Base-by-base conservation (phyloP, 495 filamentous ascomycete species). In the Penicillium bialowiezense region DNA sequence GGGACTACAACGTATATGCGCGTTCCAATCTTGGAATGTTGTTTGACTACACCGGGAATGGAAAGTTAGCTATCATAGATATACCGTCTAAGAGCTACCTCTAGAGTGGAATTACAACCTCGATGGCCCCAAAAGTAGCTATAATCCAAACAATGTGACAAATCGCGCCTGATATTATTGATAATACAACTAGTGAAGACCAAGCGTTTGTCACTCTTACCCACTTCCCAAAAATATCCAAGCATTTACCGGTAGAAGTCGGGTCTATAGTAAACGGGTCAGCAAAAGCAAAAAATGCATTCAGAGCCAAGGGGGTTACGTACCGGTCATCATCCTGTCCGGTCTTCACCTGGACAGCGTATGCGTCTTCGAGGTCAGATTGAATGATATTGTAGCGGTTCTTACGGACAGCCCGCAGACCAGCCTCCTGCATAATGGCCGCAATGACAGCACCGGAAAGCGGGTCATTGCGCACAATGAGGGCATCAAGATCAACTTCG, bases 341-440 rank as follows among this genome's bases (percentile, higher is more conserved):
- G 44, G 86, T 87, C 79, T 96, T 97, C 52, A 98, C 93, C 66
- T 98, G 93, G 60, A 86, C 89, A 10, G 87, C 83, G 63, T 98
- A 98, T 5, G 95, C 91, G 69, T 97, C 91, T 67, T 98, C 93
- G 41, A 98, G 75, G 65, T 98, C 93, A 35, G 77, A 80, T 72
- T 97, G 95, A 59, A 98, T 96, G 65, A 98, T 97, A 63, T 97
- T 97, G 71, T 98, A 98, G 54, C 93, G 76, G 67, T 98, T 98
- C 82, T 98, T 98, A 60, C 93, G 80, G 41, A 98, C 95, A 34
- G 93, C 93, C 46, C 93, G 82, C 51, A 98, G 76, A 51, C 93
- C 93, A 31, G 93, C 95, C 71, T 98, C 93, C 69, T 98, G 93
- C 93, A 98, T 97, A 66, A 98, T 95, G 20, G 93, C 93, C 15